phyloP scores from a whole-genome alignment of 2,329 filamentous ascomycete species.

The Aspergillus tamarii region DNA sequence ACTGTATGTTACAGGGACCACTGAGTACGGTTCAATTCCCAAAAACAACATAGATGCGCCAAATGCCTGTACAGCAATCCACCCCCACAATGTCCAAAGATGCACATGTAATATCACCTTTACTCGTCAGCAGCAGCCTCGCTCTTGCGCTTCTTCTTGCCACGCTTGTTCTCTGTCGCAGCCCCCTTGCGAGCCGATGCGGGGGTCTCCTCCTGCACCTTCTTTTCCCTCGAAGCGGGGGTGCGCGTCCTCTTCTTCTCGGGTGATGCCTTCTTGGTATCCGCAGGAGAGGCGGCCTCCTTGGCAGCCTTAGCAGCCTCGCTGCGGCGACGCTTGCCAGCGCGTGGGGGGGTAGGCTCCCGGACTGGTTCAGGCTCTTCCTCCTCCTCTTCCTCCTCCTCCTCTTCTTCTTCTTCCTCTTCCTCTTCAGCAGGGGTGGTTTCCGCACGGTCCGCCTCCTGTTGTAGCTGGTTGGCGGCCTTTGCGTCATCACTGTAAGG shows the following conservation, averaged over 20 bases:
- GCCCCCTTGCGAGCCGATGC: constrained; percentile 35
- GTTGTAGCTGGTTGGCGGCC: constrained; percentile 45
- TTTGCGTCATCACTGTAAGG: constrained; percentile 49
- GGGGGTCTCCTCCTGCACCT: constrained; percentile 30
- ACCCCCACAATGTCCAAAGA: background rate
- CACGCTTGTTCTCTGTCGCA: constrained; percentile 38
- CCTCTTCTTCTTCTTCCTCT: constrained; percentile 35
- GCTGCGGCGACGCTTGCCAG: constrained; percentile 49
- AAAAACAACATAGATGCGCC: constrained; percentile 6
- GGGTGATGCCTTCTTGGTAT: constrained; percentile 30
- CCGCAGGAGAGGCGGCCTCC: constrained; percentile 30
- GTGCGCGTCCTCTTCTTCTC: constrained; percentile 40
- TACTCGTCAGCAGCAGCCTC: constrained; percentile 35
- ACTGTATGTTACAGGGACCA: constrained; percentile 1
- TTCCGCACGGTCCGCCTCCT: constrained; percentile 44
- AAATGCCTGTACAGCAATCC: background rate
- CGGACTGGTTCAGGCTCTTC: constrained; percentile 44
- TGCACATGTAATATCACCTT: background rate
- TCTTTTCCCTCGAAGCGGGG: constrained; percentile 20
- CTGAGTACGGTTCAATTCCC: background rate
- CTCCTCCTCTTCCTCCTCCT: constrained; percentile 34
- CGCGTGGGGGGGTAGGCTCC: constrained; percentile 48
- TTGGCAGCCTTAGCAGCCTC: constrained; percentile 37
- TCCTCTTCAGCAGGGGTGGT: constrained; percentile 35
- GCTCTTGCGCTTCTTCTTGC: constrained; percentile 54